Evolutionary conservation across 2,329 filamentous ascomycete species (phyloP).

Genomic region (Sclerotinia glacialis): DNA sequence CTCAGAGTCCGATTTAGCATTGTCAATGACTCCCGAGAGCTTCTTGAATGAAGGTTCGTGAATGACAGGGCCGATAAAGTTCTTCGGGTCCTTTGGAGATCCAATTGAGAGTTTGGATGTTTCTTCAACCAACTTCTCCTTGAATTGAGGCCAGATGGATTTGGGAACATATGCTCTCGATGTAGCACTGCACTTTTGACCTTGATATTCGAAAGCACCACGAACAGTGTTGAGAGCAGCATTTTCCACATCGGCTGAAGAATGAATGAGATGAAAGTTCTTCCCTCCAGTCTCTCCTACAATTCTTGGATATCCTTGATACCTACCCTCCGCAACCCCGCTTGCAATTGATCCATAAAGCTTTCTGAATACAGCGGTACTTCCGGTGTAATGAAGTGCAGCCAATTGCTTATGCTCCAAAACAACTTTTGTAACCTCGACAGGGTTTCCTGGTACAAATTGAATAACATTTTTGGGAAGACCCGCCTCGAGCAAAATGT

Average conservation of each 20-base stretch:
- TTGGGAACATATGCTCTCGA: constrained; percentile 75
- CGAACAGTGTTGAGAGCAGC: constrained; percentile 79
- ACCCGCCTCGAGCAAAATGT: constrained; percentile 86
- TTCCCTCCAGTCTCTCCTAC: constrained; percentile 91
- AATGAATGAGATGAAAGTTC: constrained; percentile 86
- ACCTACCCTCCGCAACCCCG: constrained; percentile 77
- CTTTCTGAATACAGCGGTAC: constrained; percentile 84
- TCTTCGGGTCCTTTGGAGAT: constrained; percentile 62
- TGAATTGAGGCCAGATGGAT: constrained; percentile 71
- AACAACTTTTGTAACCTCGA: constrained; percentile 74
- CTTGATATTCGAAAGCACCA: constrained; percentile 86
- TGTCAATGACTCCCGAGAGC: constrained; percentile 71
- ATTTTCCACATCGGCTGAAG: constrained; percentile 72
- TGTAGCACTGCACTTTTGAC: constrained; percentile 86
- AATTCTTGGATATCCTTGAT: constrained; percentile 80
- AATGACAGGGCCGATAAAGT: constrained; percentile 90
- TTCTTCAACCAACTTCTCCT: constrained; percentile 62
- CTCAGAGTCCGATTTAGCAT: constrained; percentile 70
- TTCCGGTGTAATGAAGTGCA: constrained; percentile 92
- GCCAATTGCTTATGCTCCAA: constrained; percentile 78
- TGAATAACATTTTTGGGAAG: constrained; percentile 86
- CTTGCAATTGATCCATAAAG: constrained; percentile 83
- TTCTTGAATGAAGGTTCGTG: constrained; percentile 80
- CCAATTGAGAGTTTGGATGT: constrained; percentile 69
- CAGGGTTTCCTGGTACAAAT: constrained; percentile 85